Evolutionary conservation across 176 grass and related monocot species (phyloP), one percentile per base, ranked within the genome.

Genomic region (Oryza coarctata): DNA sequence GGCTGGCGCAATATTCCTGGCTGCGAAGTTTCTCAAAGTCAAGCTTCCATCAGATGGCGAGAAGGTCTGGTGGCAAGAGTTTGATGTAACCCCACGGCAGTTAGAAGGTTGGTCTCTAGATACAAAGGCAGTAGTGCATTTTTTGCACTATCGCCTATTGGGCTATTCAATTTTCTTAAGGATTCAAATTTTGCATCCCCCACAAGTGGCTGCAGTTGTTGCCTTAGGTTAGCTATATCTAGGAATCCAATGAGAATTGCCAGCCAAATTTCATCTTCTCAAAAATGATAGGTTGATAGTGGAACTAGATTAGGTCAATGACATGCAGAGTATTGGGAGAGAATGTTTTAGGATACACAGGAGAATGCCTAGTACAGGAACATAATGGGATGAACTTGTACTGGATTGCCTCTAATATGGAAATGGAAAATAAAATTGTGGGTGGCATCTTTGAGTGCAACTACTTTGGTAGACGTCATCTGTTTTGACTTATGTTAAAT

Each of bases 41-140:
- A 97, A 94, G 92, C 95, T 97, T 88, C 95, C 95, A 71, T 92
- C 90, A 82, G 95, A 94, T 83, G 95, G 92, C 23, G 88, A 93
- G 71, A 97, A 94, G 75, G 92, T 94, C 61, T 97, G 92, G 95
- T 97, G 92, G 95, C 95, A 97, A 76, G 90, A 88, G 71, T 97
- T 97, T 91, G 95, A 97, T 89, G 95, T 97, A 73, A 97, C 86
- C 32, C 92, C 90, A 20, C 84, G 90, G 18, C 95, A 97, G 81
- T 87, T 97, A 84, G 95, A 97, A 97, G 95, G 95, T 97, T 89
- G 45, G 94, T 92, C 40, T 81, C 49, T 70, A 74, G 81, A 87
- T 86, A 71, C 76, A 47, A 80, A 81, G 58, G 44, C 28, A 58
- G 20, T 77, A 77, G 44, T 40, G 58, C 67, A 58, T 81, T 43